A percentile compares a stretch with the other conserved stretches of the same genome.
phyloP scores from a whole-genome alignment of 78 protist genomes.

The Chrysochromulina tobinii region DNA sequence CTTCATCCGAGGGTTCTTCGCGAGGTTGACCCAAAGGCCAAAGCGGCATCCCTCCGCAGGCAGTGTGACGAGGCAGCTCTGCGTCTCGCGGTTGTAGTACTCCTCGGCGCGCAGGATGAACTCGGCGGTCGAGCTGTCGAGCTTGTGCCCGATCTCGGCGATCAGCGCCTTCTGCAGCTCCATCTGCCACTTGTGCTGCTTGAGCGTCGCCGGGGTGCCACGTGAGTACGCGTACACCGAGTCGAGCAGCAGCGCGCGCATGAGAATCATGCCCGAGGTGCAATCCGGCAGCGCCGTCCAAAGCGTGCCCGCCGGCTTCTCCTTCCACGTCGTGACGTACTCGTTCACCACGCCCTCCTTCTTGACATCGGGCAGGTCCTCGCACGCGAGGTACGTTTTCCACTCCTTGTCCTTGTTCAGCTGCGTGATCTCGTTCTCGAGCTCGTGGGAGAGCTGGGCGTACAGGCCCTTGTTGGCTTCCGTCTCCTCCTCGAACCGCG shows the following conservation, averaged over 20 bases:
- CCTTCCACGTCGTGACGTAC: background rate
- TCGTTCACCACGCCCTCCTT: background rate
- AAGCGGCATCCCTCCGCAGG: too few relatives aligned
- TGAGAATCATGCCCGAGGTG: background rate
- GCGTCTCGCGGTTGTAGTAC: background rate
- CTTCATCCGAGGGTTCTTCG: background rate
- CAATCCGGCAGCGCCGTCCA: background rate
- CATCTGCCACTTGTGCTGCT: background rate
- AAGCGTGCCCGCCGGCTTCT: background rate
- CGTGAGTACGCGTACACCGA: background rate
- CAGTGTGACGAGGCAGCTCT: background rate
- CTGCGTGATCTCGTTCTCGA: background rate
- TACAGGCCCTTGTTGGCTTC: background rate
- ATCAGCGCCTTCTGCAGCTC: background rate
- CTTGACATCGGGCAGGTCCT: background rate
- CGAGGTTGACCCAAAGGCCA: slow-evolving; percentile 3
- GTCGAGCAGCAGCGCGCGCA: background rate
- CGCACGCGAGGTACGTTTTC: background rate
- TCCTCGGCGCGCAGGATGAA: background rate
- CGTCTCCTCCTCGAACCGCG: background rate
- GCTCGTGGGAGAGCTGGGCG: background rate
- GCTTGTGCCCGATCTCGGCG: background rate
- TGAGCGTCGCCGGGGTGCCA: background rate
- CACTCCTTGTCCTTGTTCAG: background rate
- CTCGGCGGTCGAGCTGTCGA: background rate